phyloP scores from a whole-genome alignment of 345 rosid species.

The Aurinia saxatilis region DNA sequence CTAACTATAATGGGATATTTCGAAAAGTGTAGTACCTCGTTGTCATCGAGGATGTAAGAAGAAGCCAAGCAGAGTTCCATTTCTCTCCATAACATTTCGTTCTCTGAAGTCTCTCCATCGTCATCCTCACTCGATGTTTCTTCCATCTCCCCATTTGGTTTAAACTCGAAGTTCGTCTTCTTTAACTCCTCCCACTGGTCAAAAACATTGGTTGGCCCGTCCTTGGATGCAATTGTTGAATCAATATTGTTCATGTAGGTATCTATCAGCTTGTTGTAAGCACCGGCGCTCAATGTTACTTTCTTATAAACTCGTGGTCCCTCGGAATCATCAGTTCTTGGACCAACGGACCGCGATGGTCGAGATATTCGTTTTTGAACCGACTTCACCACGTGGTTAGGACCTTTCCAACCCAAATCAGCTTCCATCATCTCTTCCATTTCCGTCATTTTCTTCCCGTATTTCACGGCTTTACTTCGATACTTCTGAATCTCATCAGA shows the following conservation, averaged over 20 bases:
- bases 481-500: slow-evolving; percentile 26
- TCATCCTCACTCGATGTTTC: slow-evolving; percentile 29
- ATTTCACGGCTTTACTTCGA: slow-evolving; percentile 12
- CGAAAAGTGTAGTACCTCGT: slow-evolving; percentile 42
- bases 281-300: slow-evolving; percentile 59
- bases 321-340: slow-evolving; percentile 22
- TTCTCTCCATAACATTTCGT: slow-evolving; percentile 81
- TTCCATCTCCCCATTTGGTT: slow-evolving; percentile 27
- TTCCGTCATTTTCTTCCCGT: slow-evolving; percentile 25
- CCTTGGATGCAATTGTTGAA: slow-evolving; percentile 41
- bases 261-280: slow-evolving; percentile 61
- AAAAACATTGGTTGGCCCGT: slow-evolving; percentile 42
- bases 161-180: slow-evolving; percentile 30
- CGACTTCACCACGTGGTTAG: slow-evolving; percentile 11
- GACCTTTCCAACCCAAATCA: slow-evolving; percentile 37
- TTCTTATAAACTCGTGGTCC: slow-evolving; percentile 33
- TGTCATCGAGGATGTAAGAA: slow-evolving; percentile 59
- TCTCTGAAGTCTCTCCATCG: slow-evolving; percentile 63
- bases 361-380: slow-evolving; percentile 6
- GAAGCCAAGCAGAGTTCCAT: slow-evolving; percentile 82
- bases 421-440: slow-evolving; percentile 44
- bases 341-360: slow-evolving; percentile 4
- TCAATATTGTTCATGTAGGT: slow-evolving; percentile 75
- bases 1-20: neutral
- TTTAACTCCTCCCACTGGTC: slow-evolving; percentile 70